Evolutionary conservation across 2,329 filamentous ascomycete genomes (phyloP).

Genomic region (Colletotrichum camelliae): DNA sequence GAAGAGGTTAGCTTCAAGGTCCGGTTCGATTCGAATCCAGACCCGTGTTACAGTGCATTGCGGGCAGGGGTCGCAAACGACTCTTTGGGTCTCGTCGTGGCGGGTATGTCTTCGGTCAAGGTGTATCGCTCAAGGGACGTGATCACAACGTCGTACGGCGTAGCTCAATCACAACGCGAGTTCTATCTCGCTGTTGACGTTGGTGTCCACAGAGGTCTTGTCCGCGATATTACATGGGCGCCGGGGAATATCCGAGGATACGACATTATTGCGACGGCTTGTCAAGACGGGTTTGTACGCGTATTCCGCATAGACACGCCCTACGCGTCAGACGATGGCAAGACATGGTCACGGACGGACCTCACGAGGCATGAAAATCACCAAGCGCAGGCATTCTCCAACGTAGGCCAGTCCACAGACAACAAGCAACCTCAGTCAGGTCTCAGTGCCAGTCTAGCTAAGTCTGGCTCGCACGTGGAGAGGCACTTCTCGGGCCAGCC

Average conservation of each 20-base stretch:
- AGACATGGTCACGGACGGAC: constrained; percentile 54
- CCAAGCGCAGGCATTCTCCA: constrained; percentile 9
- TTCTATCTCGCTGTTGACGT: constrained; percentile 88
- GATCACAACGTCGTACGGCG: constrained; percentile 55
- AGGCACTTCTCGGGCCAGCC: constrained; percentile 62
- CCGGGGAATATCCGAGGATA: constrained; percentile 89
- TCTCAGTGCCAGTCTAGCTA: constrained; percentile 59
- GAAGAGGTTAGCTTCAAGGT: constrained; percentile 89
- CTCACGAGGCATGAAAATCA: constrained; percentile 40
- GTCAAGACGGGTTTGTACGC: constrained; percentile 87
- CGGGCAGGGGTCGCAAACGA: constrained; percentile 82
- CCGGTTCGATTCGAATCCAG: constrained; percentile 85
- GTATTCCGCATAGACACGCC: constrained; percentile 83
- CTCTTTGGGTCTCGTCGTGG: constrained; percentile 81
- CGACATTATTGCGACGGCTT: constrained; percentile 89
- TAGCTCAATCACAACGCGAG: constrained; percentile 67
- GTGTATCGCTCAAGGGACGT: constrained; percentile 79
- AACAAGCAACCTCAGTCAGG: constrained; percentile 45
- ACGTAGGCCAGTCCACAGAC: constrained; percentile 26
- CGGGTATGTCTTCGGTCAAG: constrained; percentile 82
- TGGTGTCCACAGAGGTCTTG: constrained; percentile 74
- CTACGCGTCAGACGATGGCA: constrained; percentile 49
- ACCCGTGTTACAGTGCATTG: constrained; percentile 79
- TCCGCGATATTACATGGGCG: constrained; percentile 91
- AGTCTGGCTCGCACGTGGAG: constrained; percentile 51